These are phyloP conservation scores for Myxozyma neotropica DNA, from an alignment of 805 yeast genomes.

Conservation along the genomic window DNA sequence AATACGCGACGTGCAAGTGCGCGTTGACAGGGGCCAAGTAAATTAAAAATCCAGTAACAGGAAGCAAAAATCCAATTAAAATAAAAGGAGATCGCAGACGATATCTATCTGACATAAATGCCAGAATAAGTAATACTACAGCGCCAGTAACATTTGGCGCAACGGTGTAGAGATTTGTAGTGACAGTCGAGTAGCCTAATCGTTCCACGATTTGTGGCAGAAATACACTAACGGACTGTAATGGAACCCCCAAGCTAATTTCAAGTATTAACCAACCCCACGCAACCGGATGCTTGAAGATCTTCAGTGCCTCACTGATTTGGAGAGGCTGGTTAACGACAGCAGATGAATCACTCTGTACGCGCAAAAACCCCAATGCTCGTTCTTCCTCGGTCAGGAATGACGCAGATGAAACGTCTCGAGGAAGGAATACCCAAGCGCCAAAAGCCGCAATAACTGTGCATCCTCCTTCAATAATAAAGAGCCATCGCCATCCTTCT, in stretches of 20 bases:
- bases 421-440: constrained; percentile 46
- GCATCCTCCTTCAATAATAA: constrained; percentile 50
- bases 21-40: constrained; percentile 48
- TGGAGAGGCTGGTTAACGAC: constrained; percentile 45
- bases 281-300: constrained; percentile 51
- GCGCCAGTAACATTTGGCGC: constrained; percentile 57
- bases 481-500: constrained; percentile 54
- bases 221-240: constrained; percentile 43
- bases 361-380: constrained; percentile 45
- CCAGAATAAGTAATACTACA: constrained; percentile 45
- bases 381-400: constrained; percentile 50
- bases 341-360: constrained; percentile 52
- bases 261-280: constrained; percentile 52
- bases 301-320: constrained; percentile 48
- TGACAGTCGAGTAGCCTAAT: constrained; percentile 65
- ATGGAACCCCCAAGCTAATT: constrained; percentile 52
- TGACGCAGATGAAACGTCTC: constrained; percentile 44
- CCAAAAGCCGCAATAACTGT: constrained; percentile 41
- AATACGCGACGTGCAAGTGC: constrained; percentile 49
- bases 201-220: constrained; percentile 57
- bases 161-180: constrained; percentile 67
- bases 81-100: constrained; percentile 48
- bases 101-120: constrained; percentile 49
- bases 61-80: constrained; percentile 45
- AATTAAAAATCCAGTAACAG: constrained; percentile 52